phyloP scores from a whole-genome alignment of 148 eudicot species.

The Bassia scoparia region DNA sequence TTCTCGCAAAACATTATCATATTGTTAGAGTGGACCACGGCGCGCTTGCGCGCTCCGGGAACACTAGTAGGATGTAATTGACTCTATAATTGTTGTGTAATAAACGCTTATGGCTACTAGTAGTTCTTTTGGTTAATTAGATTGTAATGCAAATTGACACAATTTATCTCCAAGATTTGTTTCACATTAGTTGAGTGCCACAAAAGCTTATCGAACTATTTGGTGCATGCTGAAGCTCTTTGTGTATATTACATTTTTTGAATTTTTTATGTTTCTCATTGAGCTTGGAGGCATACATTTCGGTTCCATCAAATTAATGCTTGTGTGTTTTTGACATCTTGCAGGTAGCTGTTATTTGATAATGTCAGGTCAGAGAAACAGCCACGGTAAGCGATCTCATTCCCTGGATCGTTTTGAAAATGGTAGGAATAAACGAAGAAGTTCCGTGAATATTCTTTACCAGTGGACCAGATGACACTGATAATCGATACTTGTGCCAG shows the following conservation, averaged over 20 bases:
- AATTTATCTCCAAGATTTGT: background rate
- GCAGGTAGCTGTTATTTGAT: slow-evolving; percentile 7
- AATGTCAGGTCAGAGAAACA: slow-evolving; percentile 85
- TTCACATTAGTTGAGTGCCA: background rate
- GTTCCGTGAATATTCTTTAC: slow-evolving; percentile 54
- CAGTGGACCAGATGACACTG: slow-evolving; percentile 78
- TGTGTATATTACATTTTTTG: background rate
- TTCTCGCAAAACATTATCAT: too few species aligned
- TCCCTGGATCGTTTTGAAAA: slow-evolving; percentile 59
- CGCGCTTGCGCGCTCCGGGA: too few species aligned
- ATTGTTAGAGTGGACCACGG: too few species aligned
- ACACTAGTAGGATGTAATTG: background rate
- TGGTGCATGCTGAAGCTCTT: background rate
- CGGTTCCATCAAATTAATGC: background rate
- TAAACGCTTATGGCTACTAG: background rate
- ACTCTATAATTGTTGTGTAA: background rate
- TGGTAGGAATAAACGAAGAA: too few species aligned
- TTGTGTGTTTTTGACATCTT: background rate
- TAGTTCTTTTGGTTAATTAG: background rate
- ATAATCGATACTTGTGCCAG: slow-evolving; percentile 89
- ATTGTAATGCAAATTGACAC: background rate
- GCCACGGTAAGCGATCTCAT: slow-evolving; percentile 69
- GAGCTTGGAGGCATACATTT: background rate
- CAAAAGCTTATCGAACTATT: background rate
- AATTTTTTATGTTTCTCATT: background rate